Evolutionary conservation across 768 basidiomycete species (phyloP).

Genomic region (Rhodosporidiobolus sp.): DNA sequence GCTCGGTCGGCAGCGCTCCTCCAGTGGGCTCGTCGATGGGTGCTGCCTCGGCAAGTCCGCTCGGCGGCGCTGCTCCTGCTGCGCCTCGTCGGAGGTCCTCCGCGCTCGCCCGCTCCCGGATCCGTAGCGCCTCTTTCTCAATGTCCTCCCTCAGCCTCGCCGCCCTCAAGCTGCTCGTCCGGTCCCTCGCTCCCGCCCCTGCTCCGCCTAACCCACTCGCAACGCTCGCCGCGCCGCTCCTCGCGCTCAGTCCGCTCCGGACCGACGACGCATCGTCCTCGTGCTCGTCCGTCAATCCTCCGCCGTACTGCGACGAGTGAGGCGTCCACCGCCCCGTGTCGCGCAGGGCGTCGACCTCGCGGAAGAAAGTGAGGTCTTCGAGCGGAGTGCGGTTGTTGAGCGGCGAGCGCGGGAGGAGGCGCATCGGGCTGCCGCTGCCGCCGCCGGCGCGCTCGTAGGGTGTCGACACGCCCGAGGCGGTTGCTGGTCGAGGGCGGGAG

Average conservation of each 20-base stretch:
- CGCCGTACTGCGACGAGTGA: not conserved
- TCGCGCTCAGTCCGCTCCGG: slow-evolving; percentile 3
- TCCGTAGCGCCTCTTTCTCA: slow-evolving; percentile 21
- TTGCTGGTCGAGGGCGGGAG: not conserved
- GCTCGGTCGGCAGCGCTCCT: not conserved
- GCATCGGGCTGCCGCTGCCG: slow-evolving; percentile 19
- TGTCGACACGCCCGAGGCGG: not conserved
- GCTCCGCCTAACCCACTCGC: not conserved
- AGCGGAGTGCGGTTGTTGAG: slow-evolving; percentile 28
- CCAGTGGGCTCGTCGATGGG: not conserved
- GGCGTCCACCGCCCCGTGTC: not conserved
- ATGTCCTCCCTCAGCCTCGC: slow-evolving; percentile 34
- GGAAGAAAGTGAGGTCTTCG: slow-evolving; percentile 33
- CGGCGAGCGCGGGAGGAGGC: slow-evolving; percentile 30
- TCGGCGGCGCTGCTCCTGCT: too few relatives aligned
- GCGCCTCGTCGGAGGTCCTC: slow-evolving; percentile 5
- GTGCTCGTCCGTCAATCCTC: too few relatives aligned
- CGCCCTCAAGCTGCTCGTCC: slow-evolving; percentile 11
- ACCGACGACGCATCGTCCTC: slow-evolving; percentile 13
- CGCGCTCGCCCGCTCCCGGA: slow-evolving; percentile 13
- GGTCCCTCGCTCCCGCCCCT: too few relatives aligned
- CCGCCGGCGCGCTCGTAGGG: not conserved
- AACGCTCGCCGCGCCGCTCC: not conserved
- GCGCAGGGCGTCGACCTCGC: slow-evolving; percentile 17
- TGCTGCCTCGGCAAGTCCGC: not conserved